Percentiles rank a stretch among this genome's conserved stretches.
Evolutionary conservation across 2,329 filamentous ascomycete genomes (phyloP).

Genomic region (Calonectria fujianensis): DNA sequence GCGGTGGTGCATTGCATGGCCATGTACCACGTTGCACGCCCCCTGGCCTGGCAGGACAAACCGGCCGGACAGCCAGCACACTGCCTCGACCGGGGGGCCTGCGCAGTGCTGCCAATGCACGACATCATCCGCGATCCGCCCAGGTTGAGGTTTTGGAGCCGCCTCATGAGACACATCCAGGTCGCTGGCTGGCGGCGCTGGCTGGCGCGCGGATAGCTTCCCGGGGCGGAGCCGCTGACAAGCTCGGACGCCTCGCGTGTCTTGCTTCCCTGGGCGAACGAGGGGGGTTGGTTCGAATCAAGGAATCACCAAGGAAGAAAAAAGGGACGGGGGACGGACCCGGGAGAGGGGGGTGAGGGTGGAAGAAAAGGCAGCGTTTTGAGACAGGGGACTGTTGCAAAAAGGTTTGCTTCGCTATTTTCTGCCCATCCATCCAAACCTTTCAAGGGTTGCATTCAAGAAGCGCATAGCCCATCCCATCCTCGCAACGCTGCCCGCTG

Average conservation of each 20-base stretch:
- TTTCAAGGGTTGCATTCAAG: slow-evolving; percentile 19
- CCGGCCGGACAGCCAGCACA: neutral
- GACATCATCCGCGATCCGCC: slow-evolving; percentile 54
- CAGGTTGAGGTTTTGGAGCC: slow-evolving; percentile 46
- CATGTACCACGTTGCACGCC: slow-evolving; percentile 13
- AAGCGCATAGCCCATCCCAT: slow-evolving; percentile 40
- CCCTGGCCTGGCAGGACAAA: slow-evolving; percentile 1
- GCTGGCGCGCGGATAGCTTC: slow-evolving; percentile 33
- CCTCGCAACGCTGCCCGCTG: slow-evolving; percentile 41
- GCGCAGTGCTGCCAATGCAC: slow-evolving; percentile 51
- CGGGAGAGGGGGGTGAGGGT: too few relatives aligned
- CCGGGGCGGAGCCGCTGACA: slow-evolving; percentile 24
- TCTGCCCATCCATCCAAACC: neutral
- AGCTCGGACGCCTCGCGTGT: slow-evolving; percentile 41
- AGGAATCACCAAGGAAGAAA: neutral
- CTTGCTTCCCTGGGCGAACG: slow-evolving; percentile 38
- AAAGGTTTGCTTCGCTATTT: slow-evolving; percentile 8
- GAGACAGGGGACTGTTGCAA: slow-evolving; percentile 25
- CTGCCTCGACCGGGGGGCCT: slow-evolving; percentile 39
- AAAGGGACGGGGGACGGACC: neutral
- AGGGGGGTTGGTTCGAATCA: slow-evolving; percentile 26
- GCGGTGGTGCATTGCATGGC: neutral
- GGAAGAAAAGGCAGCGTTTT: neutral
- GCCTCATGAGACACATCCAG: slow-evolving; percentile 45
- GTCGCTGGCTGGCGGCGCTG: slow-evolving; percentile 9